Evolutionary conservation across 2,329 filamentous ascomycete genomes (phyloP).

Genomic region (Neofusicoccum sp.): DNA sequence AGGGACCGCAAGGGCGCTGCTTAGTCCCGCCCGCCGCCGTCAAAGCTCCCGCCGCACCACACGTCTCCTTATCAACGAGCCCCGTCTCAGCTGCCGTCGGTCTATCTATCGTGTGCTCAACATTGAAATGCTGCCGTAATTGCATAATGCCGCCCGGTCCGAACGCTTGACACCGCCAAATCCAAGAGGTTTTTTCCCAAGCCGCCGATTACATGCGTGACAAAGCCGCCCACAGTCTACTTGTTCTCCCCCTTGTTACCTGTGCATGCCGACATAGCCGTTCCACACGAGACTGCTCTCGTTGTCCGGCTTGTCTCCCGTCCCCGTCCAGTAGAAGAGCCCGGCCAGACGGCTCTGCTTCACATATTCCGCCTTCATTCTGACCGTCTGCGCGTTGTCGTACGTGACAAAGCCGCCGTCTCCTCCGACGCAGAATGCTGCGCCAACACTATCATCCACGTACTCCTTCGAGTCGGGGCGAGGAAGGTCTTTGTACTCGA

Average conservation of each 20-base stretch:
- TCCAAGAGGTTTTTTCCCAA: neutral
- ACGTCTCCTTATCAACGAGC: neutral
- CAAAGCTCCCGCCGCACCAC: conserved; percentile 8
- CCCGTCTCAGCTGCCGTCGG: no score
- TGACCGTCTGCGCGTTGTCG: conserved; percentile 74
- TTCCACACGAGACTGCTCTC: conserved; percentile 59
- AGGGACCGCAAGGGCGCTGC: neutral
- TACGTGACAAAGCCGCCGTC: conserved; percentile 79
- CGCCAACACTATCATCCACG: conserved; percentile 65
- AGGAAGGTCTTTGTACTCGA: conserved; percentile 72
- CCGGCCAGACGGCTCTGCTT: conserved; percentile 70
- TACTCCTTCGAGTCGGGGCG: conserved; percentile 60
- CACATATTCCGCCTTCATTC: conserved; percentile 71
- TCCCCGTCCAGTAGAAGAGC: conserved; percentile 80
- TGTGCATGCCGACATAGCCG: conserved; percentile 56
- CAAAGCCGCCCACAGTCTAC: neutral
- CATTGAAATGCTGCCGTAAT: neutral
- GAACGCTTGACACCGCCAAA: neutral
- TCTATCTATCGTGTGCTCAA: neutral
- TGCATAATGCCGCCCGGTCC: neutral
- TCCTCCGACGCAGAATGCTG: conserved; percentile 69
- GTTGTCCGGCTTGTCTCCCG: conserved; percentile 59
- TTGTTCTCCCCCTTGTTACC: neutral
- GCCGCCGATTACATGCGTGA: neutral
- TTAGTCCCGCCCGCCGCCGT: neutral